A percentile compares a stretch with the other conserved stretches of the same genome.
These are phyloP conservation scores for Tuctoria greenei DNA, from an alignment of 176 grass and related monocot species.

Conservation along the genomic window DNA sequence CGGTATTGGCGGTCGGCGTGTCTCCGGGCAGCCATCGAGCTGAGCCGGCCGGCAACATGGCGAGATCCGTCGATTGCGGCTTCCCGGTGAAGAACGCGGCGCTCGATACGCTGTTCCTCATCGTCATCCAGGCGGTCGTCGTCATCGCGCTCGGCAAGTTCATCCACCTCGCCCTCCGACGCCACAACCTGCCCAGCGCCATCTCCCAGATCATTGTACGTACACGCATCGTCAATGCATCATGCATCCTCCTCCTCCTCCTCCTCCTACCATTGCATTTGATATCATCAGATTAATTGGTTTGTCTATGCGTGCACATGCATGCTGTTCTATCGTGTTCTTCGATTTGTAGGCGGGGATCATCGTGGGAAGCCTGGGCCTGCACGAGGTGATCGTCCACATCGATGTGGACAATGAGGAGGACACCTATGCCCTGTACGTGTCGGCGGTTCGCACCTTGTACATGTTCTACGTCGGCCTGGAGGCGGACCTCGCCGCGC, in stretches of 20 bases:
- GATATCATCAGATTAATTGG: no score
- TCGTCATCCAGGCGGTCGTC: constrained; percentile 42
- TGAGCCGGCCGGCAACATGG: constrained; percentile 28
- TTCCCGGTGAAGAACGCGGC: constrained; percentile 32
- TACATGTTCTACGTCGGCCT: constrained; percentile 59
- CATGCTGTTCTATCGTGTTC: no score
- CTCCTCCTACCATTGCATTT: not conserved
- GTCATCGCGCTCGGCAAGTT: constrained; percentile 52
- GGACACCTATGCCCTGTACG: constrained; percentile 31
- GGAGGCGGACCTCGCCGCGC: constrained; percentile 44
- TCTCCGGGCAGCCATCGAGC: not conserved
- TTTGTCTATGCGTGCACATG: no score
- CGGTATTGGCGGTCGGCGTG: no score
- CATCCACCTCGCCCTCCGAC: constrained; percentile 49
- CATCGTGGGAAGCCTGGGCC: constrained; percentile 46
- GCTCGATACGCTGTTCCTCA: constrained; percentile 50
- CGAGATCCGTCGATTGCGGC: not conserved
- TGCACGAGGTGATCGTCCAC: constrained; percentile 48
- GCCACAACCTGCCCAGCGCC: constrained; percentile 46
- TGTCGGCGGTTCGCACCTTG: constrained; percentile 44
- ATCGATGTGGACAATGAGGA: constrained; percentile 44
- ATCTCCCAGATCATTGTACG: constrained; percentile 52
- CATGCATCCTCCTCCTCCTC: no score
- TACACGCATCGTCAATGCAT: no score
- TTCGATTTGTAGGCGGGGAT: constrained; percentile 32